Conservation (phyloP, 768 basidiomycete genomes). For the Termitomyces sp. region DNA sequence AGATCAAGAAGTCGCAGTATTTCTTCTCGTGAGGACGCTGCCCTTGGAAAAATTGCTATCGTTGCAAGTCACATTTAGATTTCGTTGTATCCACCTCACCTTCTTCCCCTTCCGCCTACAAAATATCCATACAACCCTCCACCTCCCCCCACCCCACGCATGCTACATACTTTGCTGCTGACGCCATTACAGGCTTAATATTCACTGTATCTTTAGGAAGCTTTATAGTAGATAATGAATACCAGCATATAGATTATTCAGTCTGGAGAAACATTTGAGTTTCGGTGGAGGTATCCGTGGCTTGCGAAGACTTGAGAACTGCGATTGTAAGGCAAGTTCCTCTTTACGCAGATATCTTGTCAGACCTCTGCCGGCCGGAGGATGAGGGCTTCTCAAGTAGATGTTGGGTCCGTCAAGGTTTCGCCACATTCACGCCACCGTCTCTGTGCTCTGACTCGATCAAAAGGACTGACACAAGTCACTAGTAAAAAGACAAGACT, state of each 20-base stretch:
- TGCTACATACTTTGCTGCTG: neutral
- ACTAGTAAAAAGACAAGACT: neutral
- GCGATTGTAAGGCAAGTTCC: no score
- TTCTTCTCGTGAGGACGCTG: constrained; percentile 76
- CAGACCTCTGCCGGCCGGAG: no score
- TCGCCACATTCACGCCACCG: neutral
- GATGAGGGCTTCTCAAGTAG: no score
- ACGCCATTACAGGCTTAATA: neutral
- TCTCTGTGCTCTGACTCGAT: neutral
- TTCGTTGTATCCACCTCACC: neutral
- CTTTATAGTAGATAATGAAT: neutral
- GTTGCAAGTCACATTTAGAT: neutral
- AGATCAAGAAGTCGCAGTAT: constrained; percentile 79
- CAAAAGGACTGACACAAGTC: neutral
- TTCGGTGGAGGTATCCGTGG: no score
- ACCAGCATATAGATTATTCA: constrained; percentile 1
- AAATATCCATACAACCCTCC: neutral
- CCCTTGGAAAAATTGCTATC: neutral
- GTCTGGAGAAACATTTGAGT: neutral
- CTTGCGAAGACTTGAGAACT: no score
- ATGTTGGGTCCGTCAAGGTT: neutral
- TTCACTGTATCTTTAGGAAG: constrained; percentile 8
- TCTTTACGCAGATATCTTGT: no score
- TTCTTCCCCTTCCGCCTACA: neutral
- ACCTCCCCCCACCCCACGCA: no score